Evolutionary conservation across 805 yeast genomes (phyloP).

Genomic region (Phaffomyces thermotolerans): DNA sequence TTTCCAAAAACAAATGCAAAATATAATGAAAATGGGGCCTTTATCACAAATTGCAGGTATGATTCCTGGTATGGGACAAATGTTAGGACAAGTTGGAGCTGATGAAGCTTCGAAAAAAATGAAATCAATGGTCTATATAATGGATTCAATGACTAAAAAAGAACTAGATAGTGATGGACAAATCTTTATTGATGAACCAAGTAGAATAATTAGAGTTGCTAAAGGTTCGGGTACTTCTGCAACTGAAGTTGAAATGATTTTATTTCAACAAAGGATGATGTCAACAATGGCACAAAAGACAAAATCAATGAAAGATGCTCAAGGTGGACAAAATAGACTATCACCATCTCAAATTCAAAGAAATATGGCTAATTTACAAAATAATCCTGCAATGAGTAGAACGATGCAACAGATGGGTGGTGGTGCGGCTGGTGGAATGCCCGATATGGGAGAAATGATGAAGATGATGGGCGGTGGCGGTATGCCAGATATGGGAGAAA

Average conservation of each 20-base stretch:
- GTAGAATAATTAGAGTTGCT: conserved; percentile 84
- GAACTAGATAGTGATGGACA: conserved; percentile 90
- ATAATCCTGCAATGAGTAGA: conserved; percentile 71
- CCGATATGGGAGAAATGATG: conserved; percentile 59
- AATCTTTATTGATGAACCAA: conserved; percentile 48
- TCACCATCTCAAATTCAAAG: conserved; percentile 36
- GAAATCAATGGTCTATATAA: conserved; percentile 81
- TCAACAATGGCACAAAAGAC: conserved; percentile 80
- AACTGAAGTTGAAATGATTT: conserved; percentile 86
- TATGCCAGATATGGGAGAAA: conserved; percentile 59
- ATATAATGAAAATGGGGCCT: conserved; percentile 95
- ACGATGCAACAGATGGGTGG: conserved; percentile 60
- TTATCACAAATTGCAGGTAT: conserved; percentile 86
- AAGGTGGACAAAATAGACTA: conserved; percentile 43
- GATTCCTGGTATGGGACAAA: conserved; percentile 88
- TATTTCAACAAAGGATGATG: conserved; percentile 90
- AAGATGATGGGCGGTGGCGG: conserved; percentile 56
- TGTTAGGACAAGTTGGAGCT: conserved; percentile 84
- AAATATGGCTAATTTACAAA: conserved; percentile 57
- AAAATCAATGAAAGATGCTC: conserved; percentile 42
- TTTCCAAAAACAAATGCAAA: conserved; percentile 90
- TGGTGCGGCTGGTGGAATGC: conserved; percentile 53
- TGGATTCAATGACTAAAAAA: conserved; percentile 93
- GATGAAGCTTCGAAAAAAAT: conserved; percentile 82
- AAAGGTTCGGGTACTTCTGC: conserved; percentile 91